phyloP scores from a whole-genome alignment of 192 early-diverging fungal species.

The Cetraspora pellucida region DNA sequence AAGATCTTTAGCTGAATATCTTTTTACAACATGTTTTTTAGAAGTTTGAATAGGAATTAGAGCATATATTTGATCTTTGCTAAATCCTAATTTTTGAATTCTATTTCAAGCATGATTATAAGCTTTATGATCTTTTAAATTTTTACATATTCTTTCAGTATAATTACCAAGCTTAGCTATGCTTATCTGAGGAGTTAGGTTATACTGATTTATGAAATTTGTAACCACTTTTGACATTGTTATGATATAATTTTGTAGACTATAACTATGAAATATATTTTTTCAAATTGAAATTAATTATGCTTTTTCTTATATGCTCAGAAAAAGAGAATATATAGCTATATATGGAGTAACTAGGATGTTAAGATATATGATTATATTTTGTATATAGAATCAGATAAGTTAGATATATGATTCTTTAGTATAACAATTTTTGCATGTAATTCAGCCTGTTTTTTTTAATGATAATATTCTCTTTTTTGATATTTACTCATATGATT shows the following conservation, averaged over 20 bases:
- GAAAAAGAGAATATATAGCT: no score
- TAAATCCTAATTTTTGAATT: conserved; percentile 8
- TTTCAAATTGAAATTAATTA: no score
- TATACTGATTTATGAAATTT: conserved; percentile 16
- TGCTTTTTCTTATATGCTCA: no score
- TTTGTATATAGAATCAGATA: no score
- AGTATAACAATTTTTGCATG: no score
- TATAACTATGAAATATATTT: conserved; percentile 1
- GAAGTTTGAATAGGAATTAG: conserved; percentile 9
- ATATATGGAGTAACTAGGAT: no score
- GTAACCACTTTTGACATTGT: conserved; percentile 18
- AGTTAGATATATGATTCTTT: no score
- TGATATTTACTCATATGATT: no score
- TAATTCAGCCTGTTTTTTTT: no score
- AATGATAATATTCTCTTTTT: no score
- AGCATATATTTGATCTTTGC: conserved; percentile 15
- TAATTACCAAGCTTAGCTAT: conserved; percentile 5
- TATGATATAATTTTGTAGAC: background rate
- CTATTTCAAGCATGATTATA: conserved; percentile 2
- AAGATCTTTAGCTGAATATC: background rate
- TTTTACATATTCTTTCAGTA: background rate
- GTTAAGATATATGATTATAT: no score
- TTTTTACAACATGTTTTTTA: background rate
- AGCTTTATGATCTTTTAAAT: background rate
- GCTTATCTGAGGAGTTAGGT: conserved; percentile 1